Evolutionary conservation across 768 basidiomycete species (phyloP), one percentile per base, ranked within the genome.

Genomic region (Leucosporidium creatinivorum): DNA sequence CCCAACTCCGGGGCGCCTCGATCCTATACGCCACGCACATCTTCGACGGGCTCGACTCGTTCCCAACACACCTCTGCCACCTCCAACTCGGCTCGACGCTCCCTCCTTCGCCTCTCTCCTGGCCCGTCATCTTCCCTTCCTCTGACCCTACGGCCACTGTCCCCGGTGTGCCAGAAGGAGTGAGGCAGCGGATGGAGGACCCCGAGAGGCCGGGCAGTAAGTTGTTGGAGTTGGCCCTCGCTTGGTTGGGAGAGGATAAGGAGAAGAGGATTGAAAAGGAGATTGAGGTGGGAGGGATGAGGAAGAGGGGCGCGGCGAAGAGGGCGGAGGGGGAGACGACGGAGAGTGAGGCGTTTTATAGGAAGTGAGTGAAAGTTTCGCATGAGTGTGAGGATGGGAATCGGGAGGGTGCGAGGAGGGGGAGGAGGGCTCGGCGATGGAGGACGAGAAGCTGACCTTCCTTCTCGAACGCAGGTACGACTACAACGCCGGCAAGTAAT

Each of bases 11-110:
- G 44, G 84, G 85, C 1, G 89, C 93, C 17, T 96, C 94, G 18
- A 87, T 98, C 63, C 79, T 99, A 61, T 98, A 63, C 69, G 74
- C 57, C 5, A 28, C 61, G 1, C 96, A 99, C 78, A 96, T 99
- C 74, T 96, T 93, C 72, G 94, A 98, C 77, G 94, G 93, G 17
- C 79, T 98, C 36, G 84, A 85, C 74, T 78, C 83, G n/a, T 97
- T 94, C 80, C 94, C 96, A 5, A 97, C 93, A 0, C 91, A 94
- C 75, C 81, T 98, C 67, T 86, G 86, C 7, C 96, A 98, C 76
- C 88, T 99, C 86, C 85, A 88, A 30, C 82, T 92, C 57, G 96
- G 96, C 6, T 79, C 81, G 18, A 85, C 93, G 63, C 80, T 86
- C 18, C 85, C 84, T 2, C 79, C 79, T 7, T 80, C 81, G 23